Evolutionary conservation across 192 early-diverging fungal species (phyloP).

Genomic region (Coemansia sp.): DNA sequence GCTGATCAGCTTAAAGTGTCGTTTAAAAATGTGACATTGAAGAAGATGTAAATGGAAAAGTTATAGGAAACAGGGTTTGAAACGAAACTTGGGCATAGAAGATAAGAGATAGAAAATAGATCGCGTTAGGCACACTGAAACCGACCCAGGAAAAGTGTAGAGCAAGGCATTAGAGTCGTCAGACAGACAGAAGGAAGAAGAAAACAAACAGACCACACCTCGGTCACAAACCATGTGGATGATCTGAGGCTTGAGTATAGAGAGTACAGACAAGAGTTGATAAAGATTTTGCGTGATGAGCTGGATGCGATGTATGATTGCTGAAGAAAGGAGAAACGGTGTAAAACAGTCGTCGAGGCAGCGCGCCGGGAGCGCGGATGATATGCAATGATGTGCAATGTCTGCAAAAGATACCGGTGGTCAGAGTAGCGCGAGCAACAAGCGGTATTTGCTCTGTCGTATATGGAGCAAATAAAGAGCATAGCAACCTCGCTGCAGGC

Average conservation of each 20-base stretch:
- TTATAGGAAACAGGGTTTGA: background rate
- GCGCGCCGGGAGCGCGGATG: too few species aligned
- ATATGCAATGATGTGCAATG: too few species aligned
- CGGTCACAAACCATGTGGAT: too few species aligned
- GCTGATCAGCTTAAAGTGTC: too few species aligned
- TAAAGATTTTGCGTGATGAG: too few species aligned
- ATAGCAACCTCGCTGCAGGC: conserved; percentile 2
- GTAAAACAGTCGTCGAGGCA: too few species aligned
- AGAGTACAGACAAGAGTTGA: too few species aligned
- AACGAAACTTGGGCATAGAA: conserved; percentile 10
- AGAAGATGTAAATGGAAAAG: background rate
- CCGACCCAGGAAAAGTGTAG: background rate
- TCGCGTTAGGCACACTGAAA: conserved; percentile 1
- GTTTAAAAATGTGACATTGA: background rate
- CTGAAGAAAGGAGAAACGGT: background rate
- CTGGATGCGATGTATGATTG: too few species aligned
- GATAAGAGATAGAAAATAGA: conserved; percentile 13
- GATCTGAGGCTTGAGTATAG: too few species aligned
- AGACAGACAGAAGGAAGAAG: background rate
- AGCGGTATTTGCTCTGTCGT: background rate
- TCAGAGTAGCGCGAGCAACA: background rate
- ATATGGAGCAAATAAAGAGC: background rate
- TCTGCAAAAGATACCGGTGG: too few species aligned
- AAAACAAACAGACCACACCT: background rate
- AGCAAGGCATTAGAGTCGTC: conserved; percentile 4